A percentile compares a stretch with the other conserved stretches of the same genome.
Evolutionary conservation across 192 early-diverging fungal species (phyloP).

Genomic region (Dimargaris cristalligena): DNA sequence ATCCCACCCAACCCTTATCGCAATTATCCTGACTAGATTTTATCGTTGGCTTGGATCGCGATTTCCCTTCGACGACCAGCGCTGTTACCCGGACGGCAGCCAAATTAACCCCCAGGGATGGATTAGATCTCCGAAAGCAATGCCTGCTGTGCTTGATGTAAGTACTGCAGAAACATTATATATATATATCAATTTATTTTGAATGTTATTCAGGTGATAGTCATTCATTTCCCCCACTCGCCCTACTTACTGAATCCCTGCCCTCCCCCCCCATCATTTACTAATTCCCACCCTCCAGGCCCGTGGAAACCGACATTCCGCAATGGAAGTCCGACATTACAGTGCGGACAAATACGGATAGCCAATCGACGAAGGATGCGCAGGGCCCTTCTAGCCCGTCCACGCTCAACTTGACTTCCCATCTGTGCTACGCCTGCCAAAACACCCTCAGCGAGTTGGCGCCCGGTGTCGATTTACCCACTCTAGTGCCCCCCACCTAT

Average conservation of each 20-base stretch:
- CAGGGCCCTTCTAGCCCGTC: background rate
- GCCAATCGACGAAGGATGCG: background rate
- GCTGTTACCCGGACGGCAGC: conserved; percentile 52
- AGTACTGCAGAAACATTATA: conserved; percentile 3
- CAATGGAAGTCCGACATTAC: conserved; percentile 5
- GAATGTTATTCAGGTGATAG: background rate
- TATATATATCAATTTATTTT: background rate
- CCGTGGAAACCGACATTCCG: background rate
- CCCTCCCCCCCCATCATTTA: background rate
- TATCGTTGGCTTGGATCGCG: conserved; percentile 44
- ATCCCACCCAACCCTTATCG: background rate
- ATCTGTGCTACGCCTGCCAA: conserved; percentile 8
- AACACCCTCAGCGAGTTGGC: conserved; percentile 1
- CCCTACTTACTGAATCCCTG: background rate
- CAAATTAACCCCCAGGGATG: conserved; percentile 35
- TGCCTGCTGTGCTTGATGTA: conserved; percentile 57
- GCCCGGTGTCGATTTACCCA: background rate
- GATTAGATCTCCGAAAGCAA: conserved; percentile 15
- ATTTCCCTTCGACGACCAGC: conserved; percentile 60
- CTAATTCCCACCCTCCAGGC: background rate
- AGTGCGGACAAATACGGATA: background rate
- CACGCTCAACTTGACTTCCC: background rate
- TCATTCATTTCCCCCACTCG: background rate
- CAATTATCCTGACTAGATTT: conserved; percentile 30
- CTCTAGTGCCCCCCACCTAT: too few relatives aligned